Evolutionary conservation across 768 basidiomycete species (phyloP), one percentile per base, ranked within the genome.

Genomic region (Ramaria rubella): DNA sequence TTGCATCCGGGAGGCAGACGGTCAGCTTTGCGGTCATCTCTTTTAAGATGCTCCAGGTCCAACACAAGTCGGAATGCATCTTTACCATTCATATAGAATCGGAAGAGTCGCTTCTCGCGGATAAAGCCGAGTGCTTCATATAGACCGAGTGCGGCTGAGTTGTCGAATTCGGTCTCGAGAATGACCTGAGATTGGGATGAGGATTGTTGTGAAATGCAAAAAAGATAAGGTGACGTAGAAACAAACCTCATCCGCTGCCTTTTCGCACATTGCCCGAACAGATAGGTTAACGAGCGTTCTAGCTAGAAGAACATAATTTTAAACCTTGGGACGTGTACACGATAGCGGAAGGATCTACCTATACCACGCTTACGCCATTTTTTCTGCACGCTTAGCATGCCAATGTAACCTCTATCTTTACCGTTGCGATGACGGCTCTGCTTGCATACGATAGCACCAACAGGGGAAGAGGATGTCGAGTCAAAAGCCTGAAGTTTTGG

Each of bases 11-110:
- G n/a, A n/a, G n/a, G n/a, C n/a, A n/a, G n/a, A n/a, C n/a, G n/a
- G n/a, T n/a, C n/a, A n/a, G n/a, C n/a, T n/a, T n/a, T n/a, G n/a
- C n/a, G n/a, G n/a, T n/a, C 40, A 42, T 42, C n/a, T 9, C 34
- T 31, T 8, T 24, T 2, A 31, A 51, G 49, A 51, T 34, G 31
- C 29, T 82, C 78, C 5, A 89, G 70, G 29, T 79, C 72, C 44
- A 90, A 81, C 21, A 90, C 81, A 48, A 94, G 81, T 36, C 91
- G 78, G 65, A 90, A 96, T 0, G 94, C 94, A 67, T 98, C 94
- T 71, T 97, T 97, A 45, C 91, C 92, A 67, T 96, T 99, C 62
- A 98, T 81, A 65, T 99, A 98, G 72, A 98, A 99, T 1, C 96
- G 82, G 67, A 87, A 85, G 17, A 99, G 77, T 4, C 94, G 84